These are phyloP conservation scores for Chalara sp. DNA, from an alignment of 2,329 filamentous ascomycete genomes.

Conservation along the genomic window DNA sequence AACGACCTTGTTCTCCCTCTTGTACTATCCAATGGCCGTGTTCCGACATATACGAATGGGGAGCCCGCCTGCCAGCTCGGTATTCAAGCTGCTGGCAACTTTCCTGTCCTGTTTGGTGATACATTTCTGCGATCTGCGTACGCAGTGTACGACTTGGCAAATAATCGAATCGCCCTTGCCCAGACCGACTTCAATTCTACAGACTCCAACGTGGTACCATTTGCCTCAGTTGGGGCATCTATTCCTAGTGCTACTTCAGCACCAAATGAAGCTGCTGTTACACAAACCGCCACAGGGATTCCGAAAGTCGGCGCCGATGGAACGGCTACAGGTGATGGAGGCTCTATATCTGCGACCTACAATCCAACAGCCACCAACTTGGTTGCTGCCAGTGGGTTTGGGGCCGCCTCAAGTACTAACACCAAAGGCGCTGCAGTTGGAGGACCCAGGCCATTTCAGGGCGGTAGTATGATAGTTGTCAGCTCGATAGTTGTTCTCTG, in stretches of 20 bases:
- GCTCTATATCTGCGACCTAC: neutral
- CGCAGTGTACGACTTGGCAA: conserved; percentile 46
- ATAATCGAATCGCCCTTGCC: conserved; percentile 43
- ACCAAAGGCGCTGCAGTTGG: neutral
- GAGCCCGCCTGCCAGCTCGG: conserved; percentile 46
- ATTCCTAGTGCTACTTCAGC: conserved; percentile 21
- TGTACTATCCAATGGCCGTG: conserved; percentile 25
- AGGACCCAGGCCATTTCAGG: neutral
- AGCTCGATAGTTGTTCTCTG: neutral
- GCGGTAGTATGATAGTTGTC: neutral
- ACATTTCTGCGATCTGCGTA: conserved; percentile 48
- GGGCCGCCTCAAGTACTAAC: neutral
- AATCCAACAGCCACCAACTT: neutral
- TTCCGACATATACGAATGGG: conserved; percentile 22
- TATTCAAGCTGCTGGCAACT: conserved; percentile 32
- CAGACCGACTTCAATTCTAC: conserved; percentile 39
- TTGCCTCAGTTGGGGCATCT: conserved; percentile 20
- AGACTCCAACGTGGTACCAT: conserved; percentile 24
- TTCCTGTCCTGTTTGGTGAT: conserved; percentile 37
- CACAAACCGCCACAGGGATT: conserved; percentile 22
- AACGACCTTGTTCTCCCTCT: conserved; percentile 37
- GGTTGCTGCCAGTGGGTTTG: neutral
- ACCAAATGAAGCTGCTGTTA: conserved; percentile 16
- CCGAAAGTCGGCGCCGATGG: conserved; percentile 14
- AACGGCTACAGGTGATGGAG: conserved; percentile 3